These are phyloP conservation scores for Suhomyces bokatorum DNA, from an alignment of 1,139 yeast genomes.

Conservation along the genomic window DNA sequence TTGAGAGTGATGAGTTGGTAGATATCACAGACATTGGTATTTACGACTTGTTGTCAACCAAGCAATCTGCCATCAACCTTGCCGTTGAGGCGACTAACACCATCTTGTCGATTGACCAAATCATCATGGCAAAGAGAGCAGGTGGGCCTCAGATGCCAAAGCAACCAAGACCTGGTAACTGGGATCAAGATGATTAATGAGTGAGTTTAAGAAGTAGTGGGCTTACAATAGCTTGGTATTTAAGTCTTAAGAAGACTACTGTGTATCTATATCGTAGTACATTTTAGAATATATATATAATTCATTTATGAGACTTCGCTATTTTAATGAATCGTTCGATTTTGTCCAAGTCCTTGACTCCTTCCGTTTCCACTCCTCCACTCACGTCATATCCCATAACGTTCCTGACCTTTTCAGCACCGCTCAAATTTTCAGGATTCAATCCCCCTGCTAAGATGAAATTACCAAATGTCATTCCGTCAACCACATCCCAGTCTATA, in stretches of 20 bases:
- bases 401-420: slow-evolving; percentile 47
- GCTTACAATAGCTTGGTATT: not conserved
- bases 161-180: slow-evolving; percentile 88
- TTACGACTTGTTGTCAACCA: slow-evolving; percentile 76
- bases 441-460: slow-evolving; percentile 89
- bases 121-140: slow-evolving; percentile 91
- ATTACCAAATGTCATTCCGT: slow-evolving; percentile 38
- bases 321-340: not conserved
- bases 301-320: not conserved
- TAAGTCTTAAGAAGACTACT: too few species aligned
- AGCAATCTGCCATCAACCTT: slow-evolving; percentile 83
- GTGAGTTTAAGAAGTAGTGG: slow-evolving; percentile 1
- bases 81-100: slow-evolving; percentile 97
- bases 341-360: slow-evolving; percentile 65
- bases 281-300: not conserved
- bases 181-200: slow-evolving; percentile 88
- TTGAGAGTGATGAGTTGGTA: slow-evolving; percentile 33
- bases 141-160: slow-evolving; percentile 95
- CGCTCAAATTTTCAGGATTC: slow-evolving; percentile 64
- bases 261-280: too few species aligned
- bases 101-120: slow-evolving; percentile 85
- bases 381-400: slow-evolving; percentile 93
- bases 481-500: slow-evolving; percentile 62
- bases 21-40: slow-evolving; percentile 72
- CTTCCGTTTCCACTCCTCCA: slow-evolving; percentile 79